Base-by-base conservation (phyloP, 306 rosid species). In the Castanea crenata region DNA sequence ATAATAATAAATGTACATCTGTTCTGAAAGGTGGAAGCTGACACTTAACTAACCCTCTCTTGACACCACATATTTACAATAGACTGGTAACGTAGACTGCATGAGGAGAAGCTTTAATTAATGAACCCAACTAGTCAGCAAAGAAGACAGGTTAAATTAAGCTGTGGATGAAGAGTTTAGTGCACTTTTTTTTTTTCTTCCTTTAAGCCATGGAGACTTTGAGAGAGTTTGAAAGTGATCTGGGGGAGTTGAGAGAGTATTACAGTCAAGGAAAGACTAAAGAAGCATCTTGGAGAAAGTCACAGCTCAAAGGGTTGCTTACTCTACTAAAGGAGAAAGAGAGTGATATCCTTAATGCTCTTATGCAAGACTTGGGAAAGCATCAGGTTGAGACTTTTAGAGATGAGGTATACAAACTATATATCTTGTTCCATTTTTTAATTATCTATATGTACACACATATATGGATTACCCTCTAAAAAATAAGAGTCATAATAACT, bases 361-460 rank as follows among this genome's bases (percentile, higher is more conserved):
- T 92, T 23, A 85, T 75, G 38, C 88, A 86, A 15, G 96, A 92
- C 70, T 64, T 92, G 46, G 97, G 96, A 5, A 92, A 92, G 68
- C 96, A 88, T 79, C 87, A 71, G 3, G 79, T 81, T n/a, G 97
- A 92, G 77, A 88, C 97, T 74, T 92, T 78, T 25, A 89, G 96
- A 85, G 97, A 92, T 23, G 96, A 92, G 97, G 97, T 7, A 38
- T 65, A 46, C 46, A 7, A 38, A 38, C 46, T 7, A 38, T 38
- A 38, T 38, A 38, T 8, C 71, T 18, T 68, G 0, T 58, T 5
- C 19, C 2, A 3, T 14, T 71, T 3, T 1, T 3, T 1, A 18
- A 6, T 23, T 57, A 19, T 11, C 23, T 25, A n/a, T 5, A 23
- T 8, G 59, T 3, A 27, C 31, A 25, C 27, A 27, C 3, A 8